Evolutionary conservation across 495 filamentous ascomycete species (phyloP).

Genomic region (Clavariopsis aquatica): DNA sequence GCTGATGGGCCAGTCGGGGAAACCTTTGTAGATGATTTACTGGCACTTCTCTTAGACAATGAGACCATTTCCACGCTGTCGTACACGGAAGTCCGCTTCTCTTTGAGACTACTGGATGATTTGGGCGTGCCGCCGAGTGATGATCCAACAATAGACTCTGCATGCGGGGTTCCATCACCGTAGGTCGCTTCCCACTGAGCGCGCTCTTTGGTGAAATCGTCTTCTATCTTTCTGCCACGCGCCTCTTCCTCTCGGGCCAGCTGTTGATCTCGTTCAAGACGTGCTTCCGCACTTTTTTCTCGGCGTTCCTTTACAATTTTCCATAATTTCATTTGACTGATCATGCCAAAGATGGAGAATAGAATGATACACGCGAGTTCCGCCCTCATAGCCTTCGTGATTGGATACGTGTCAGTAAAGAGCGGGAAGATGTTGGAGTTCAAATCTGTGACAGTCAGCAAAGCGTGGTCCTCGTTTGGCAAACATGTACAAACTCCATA

Average conservation of each 20-base stretch:
- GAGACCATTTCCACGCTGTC: slow-evolving; percentile 34
- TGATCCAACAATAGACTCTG: slow-evolving; percentile 56
- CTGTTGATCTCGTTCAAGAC: slow-evolving; percentile 57
- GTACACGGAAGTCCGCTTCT: slow-evolving; percentile 32
- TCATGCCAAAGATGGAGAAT: slow-evolving; percentile 69
- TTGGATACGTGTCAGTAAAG: slow-evolving; percentile 72
- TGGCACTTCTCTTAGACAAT: slow-evolving; percentile 6
- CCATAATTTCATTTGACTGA: slow-evolving; percentile 87
- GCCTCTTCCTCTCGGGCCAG: slow-evolving; percentile 71
- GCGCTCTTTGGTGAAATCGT: slow-evolving; percentile 65
- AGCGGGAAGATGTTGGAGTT: slow-evolving; percentile 80
- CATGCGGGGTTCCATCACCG: slow-evolving; percentile 53
- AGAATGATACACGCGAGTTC: slow-evolving; percentile 80
- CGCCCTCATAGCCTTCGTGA: slow-evolving; percentile 82
- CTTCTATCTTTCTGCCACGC: slow-evolving; percentile 66
- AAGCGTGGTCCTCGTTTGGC: background rate
- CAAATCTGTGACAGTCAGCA: slow-evolving; percentile 52
- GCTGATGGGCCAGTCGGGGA: slow-evolving; percentile 9
- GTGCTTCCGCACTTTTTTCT: slow-evolving; percentile 59
- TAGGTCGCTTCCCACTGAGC: slow-evolving; percentile 81
- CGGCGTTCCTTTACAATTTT: slow-evolving; percentile 76
- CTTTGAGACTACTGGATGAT: slow-evolving; percentile 43
- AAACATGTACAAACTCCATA: slow-evolving; percentile 67
- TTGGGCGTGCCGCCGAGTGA: slow-evolving; percentile 57
- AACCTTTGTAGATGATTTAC: slow-evolving; percentile 9